Evolutionary conservation across 345 rosid species (phyloP).

Genomic region (Rhodamnia rubescens): DNA sequence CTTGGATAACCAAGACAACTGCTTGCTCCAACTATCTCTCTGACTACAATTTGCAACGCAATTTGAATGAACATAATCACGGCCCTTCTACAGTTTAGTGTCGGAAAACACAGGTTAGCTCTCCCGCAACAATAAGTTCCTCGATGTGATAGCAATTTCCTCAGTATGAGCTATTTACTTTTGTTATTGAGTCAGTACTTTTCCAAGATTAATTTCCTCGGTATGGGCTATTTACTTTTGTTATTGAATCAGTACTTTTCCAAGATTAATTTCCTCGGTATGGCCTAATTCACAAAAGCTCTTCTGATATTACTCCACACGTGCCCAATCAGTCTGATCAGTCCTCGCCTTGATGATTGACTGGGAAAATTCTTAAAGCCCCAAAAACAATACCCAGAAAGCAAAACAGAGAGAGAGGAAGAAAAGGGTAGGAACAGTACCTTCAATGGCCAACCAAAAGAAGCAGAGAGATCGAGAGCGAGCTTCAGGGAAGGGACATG

Average conservation of each 20-base stretch:
- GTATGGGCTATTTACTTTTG: background rate
- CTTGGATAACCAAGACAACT: background rate
- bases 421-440: constrained; percentile 9
- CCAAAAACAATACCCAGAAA: background rate
- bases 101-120: background rate
- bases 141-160: background rate
- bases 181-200: background rate
- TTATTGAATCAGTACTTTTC: background rate
- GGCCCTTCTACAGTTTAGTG: background rate
- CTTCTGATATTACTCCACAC: background rate
- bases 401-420: background rate
- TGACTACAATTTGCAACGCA: background rate
- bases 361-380: background rate
- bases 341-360: background rate
- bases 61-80: background rate
- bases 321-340: background rate
- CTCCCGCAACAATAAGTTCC: background rate
- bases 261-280: background rate
- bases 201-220: background rate
- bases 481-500: constrained; percentile 60
- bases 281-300: background rate
- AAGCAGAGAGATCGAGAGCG: constrained; percentile 43
- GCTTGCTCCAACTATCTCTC: background rate
- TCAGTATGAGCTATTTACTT: background rate
- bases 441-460: constrained; percentile 55